A percentile compares a stretch with the other conserved stretches of the same genome.
Evolutionary conservation across 257 asterid genomes (phyloP).

Genomic region (Solanum ossicruentum): DNA sequence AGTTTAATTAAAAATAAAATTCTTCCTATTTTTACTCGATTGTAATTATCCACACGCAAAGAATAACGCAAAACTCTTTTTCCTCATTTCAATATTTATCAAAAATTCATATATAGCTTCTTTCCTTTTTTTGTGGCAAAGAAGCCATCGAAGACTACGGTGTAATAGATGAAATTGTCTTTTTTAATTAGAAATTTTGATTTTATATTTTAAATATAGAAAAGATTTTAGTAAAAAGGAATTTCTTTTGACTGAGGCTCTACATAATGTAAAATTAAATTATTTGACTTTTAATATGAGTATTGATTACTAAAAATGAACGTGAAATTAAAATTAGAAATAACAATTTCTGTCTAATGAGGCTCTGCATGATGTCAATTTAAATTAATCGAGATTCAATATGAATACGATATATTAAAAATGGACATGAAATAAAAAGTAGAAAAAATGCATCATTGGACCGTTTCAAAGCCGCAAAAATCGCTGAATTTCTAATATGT

Average conservation of each 20-base stretch:
- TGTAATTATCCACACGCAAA: neutral
- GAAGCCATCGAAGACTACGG: neutral
- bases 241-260: fast-evolving
- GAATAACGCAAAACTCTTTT: neutral
- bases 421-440: neutral
- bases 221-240: neutral
- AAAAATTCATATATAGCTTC: neutral
- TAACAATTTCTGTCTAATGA: too few relatives aligned
- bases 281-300: fast-evolving
- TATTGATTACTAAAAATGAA: too few relatives aligned
- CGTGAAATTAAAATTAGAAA: neutral
- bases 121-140: neutral
- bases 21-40: neutral
- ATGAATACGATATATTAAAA: too few relatives aligned
- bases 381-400: fast-evolving
- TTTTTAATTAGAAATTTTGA: neutral
- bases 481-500: neutral
- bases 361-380: fast-evolving
- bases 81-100: neutral
- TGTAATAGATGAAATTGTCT: too few relatives aligned
- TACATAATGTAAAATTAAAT: neutral
- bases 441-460: neutral
- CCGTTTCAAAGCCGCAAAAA: neutral
- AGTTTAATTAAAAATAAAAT: too few relatives aligned
- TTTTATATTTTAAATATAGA: neutral